These are phyloP conservation scores for Malus sieversii DNA, from an alignment of 306 rosid genomes.

Conservation along the genomic window DNA sequence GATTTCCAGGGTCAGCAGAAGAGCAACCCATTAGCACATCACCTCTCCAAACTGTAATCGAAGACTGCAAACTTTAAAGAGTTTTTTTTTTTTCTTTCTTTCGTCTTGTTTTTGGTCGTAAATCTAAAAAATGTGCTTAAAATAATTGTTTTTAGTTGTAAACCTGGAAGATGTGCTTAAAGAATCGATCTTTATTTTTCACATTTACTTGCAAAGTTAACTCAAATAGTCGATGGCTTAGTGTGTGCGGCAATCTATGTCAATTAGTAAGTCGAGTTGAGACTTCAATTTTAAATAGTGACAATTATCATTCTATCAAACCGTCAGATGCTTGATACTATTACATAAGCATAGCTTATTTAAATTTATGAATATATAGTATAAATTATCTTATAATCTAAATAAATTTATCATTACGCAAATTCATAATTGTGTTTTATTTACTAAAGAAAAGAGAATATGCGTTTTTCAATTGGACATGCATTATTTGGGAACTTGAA, in stretches of 20 bases:
- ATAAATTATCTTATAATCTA: neutral
- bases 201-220: neutral
- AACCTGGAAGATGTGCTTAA: neutral
- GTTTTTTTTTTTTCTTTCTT: too few species aligned
- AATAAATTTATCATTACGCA: neutral
- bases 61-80: slow-evolving; percentile 6
- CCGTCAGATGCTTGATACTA: neutral
- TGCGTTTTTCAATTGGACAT: neutral
- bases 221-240: neutral
- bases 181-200: too few species aligned
- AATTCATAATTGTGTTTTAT: neutral
- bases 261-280: neutral
- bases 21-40: neutral
- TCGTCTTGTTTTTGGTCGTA: too few species aligned
- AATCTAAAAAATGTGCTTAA: too few species aligned
- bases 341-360: neutral
- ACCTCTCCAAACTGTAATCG: slow-evolving; percentile 11
- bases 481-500: neutral
- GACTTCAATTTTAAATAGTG: neutral
- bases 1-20: slow-evolving; percentile 24
- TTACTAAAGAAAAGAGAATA: neutral
- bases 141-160: too few species aligned
- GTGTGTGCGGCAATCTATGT: too few species aligned
- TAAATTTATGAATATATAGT: neutral
- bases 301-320: too few species aligned